phyloP scores from a whole-genome alignment of 441 rosid genomes.

The Mallotus repandus region DNA sequence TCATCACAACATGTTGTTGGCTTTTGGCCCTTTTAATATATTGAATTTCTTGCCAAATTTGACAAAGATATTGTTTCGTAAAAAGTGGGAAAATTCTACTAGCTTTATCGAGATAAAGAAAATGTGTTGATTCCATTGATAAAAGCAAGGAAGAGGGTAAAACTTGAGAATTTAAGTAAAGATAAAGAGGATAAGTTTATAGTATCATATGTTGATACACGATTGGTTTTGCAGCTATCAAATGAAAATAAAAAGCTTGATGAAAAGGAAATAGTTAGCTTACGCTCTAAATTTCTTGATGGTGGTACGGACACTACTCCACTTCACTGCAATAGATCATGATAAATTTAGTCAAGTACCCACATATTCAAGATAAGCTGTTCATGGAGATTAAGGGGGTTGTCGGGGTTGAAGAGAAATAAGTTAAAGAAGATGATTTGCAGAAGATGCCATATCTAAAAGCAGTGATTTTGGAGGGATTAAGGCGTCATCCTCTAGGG shows the following conservation, averaged over 20 bases:
- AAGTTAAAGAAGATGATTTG: constrained; percentile 12
- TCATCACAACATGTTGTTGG: constrained; percentile 17
- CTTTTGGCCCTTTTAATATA: background rate
- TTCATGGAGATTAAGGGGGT: too few relatives aligned
- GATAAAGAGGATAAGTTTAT: background rate
- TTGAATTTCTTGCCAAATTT: constrained; percentile 18
- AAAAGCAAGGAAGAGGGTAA: constrained; percentile 7
- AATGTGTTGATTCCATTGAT: constrained; percentile 10
- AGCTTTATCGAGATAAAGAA: background rate
- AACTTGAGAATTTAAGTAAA: background rate
- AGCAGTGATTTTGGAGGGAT: constrained; percentile 25
- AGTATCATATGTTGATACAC: constrained; percentile 19
- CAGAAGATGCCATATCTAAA: constrained; percentile 4
- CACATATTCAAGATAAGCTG: too few relatives aligned
- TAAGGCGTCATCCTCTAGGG: constrained; percentile 21
- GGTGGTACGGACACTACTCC: too few relatives aligned
- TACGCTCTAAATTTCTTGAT: too few relatives aligned
- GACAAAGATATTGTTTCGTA: background rate
- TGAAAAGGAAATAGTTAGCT: constrained; percentile 19
- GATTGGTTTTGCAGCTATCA: constrained; percentile 14
- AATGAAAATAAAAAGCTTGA: constrained; percentile 18
- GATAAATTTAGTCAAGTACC: too few relatives aligned
- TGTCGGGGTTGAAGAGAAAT: too few relatives aligned
- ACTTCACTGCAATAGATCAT: too few relatives aligned
- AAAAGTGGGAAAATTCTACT: background rate